Evolutionary conservation across 768 basidiomycete species (phyloP), one percentile per base, ranked within the genome.

Genomic region (Suillus fuscotomentosus): DNA sequence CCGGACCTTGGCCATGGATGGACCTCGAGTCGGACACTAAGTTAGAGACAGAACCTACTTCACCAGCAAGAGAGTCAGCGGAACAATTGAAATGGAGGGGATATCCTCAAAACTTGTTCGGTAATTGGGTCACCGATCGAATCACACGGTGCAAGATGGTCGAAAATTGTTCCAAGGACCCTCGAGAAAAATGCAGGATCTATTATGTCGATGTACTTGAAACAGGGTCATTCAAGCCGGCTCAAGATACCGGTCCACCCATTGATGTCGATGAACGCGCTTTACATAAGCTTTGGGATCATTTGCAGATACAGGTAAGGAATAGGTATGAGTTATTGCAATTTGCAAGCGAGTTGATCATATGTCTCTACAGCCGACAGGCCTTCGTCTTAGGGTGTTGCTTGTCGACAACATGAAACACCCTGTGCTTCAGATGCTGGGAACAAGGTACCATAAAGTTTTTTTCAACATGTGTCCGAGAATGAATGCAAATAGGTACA

Each of bases 381-480:
- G 67, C 39, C 57, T 70, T 41, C 68, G 70, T 17, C 60, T 73
- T 10, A 66, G 73, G 9, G 71, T 70, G 1, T 62, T 83, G 48
- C 83, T 84, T 63, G 70, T 84, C 0, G 79, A 84, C 15, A 76
- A 79, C 50, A 65, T 84, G 39, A 76, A 79, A 0, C 83, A 83
- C 2, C 79, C 82, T 14, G 78, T 82, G 2, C 71, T 85, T 41
- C 81, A 82, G 64, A 83, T 84, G 78, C 75, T 85, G 10, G 83
- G 85, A 20, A 77, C 83, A 60, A 82, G 73, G 85, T 84, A 62
- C 63, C 75, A 60, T 3, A 14, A 11, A 36, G 10, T 39, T 47
- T 27, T 27, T 22, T 22, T 20, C 2, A 11, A 10, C 36, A 31
- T 22, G 34, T 20, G 5, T 15, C 10, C 63, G 7, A 34, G 27